Percentiles rank a stretch among this genome's conserved stretches.
These are phyloP conservation scores for Nyctanthes arbortristis DNA, from an alignment of 257 asterid genomes.

Conservation along the genomic window DNA sequence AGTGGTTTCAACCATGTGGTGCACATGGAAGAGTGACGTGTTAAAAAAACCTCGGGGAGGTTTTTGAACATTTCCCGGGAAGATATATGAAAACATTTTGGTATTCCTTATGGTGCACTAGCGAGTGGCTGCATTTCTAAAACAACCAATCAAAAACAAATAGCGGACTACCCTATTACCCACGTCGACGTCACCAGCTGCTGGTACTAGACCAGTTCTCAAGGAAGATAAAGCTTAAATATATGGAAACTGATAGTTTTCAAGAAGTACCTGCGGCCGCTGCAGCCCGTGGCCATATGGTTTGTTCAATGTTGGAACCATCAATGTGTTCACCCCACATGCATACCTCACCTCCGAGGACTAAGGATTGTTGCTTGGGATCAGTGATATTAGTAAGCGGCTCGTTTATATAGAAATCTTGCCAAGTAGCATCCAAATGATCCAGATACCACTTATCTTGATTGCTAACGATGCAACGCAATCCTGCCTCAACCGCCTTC, in stretches of 20 bases:
- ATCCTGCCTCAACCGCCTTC: conserved; percentile 64
- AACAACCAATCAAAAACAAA: too few relatives aligned
- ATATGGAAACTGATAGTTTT: background rate
- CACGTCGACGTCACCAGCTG: too few relatives aligned
- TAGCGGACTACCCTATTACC: too few relatives aligned
- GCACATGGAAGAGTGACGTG: too few relatives aligned
- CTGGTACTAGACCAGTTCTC: too few relatives aligned
- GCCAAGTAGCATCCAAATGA: conserved; percentile 78
- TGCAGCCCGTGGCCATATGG: conserved; percentile 96
- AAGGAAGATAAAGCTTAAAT: too few relatives aligned
- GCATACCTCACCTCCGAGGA: conserved; percentile 93
- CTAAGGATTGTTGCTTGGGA: conserved; percentile 61
- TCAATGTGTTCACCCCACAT: conserved; percentile 84
- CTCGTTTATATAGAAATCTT: conserved; percentile 76
- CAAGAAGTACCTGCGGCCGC: conserved; percentile 88
- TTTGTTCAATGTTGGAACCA: conserved; percentile 79
- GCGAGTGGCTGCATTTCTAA: too few relatives aligned
- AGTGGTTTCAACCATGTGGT: too few relatives aligned
- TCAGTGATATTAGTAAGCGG: conserved; percentile 77
- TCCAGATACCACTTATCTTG: conserved; percentile 95
- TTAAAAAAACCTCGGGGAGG: too few relatives aligned
- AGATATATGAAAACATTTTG: too few relatives aligned
- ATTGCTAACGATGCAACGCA: conserved; percentile 91
- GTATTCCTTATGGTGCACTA: too few relatives aligned
- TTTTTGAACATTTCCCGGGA: too few relatives aligned